Evolutionary conservation across 495 filamentous ascomycete species (phyloP).

Genomic region (Penicillium simplicissimum): DNA sequence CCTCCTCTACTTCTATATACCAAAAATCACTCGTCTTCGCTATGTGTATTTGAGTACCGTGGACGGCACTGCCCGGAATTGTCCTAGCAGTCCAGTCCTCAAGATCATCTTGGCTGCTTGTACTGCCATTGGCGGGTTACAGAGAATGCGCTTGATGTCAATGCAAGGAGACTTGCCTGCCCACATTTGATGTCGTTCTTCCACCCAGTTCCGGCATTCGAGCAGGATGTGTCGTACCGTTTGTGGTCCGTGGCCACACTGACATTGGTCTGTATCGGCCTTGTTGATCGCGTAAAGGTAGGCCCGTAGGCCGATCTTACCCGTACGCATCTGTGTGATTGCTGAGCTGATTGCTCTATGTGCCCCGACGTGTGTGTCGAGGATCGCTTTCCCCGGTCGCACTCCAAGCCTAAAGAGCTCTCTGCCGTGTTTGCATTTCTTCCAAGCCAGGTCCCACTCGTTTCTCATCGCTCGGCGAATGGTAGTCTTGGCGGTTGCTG

Average conservation of each 20-base stretch:
- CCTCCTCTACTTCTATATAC: conserved; percentile 19
- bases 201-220: conserved; percentile 30
- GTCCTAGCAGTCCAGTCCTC: conserved; percentile 28
- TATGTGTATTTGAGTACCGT: conserved; percentile 20
- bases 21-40: conserved; percentile 23
- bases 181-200: conserved; percentile 28
- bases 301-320: conserved; percentile 29
- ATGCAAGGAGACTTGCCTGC: conserved; percentile 23
- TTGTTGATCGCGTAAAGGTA: conserved; percentile 36
- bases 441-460: conserved; percentile 11
- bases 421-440: conserved; percentile 14
- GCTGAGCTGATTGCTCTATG: conserved; percentile 37
- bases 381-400: not conserved
- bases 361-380: conserved; percentile 11
- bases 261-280: conserved; percentile 27
- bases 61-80: conserved; percentile 25
- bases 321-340: conserved; percentile 34
- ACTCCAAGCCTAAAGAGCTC: conserved; percentile 6
- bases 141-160: conserved; percentile 26
- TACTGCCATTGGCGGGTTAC: conserved; percentile 25
- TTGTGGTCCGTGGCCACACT: conserved; percentile 25
- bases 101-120: conserved; percentile 33
- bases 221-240: conserved; percentile 35
- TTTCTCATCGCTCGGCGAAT: conserved; percentile 7
- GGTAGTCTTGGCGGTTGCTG: conserved; percentile 9